Percentiles rank a stretch among this genome's conserved stretches.
These are phyloP conservation scores for Mycena epipterygia DNA, from an alignment of 768 basidiomycete species.

Conservation along the genomic window DNA sequence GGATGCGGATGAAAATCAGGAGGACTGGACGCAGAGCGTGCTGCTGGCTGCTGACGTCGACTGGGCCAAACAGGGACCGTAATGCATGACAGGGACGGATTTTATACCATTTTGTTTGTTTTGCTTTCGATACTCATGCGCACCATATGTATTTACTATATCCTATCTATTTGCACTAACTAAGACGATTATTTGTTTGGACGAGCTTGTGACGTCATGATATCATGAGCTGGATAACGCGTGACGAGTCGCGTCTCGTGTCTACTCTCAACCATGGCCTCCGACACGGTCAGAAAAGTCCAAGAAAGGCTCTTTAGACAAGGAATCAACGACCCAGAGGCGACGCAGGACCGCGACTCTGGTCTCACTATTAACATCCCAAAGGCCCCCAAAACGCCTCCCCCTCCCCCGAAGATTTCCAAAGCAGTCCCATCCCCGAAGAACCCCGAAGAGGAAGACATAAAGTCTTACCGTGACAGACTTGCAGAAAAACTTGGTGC, in stretches of 20 bases:
- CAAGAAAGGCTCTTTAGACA: constrained; percentile 81
- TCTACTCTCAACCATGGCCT: constrained; percentile 49
- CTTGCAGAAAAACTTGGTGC: constrained; percentile 74
- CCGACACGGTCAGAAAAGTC: constrained; percentile 68
- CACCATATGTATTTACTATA: constrained; percentile 26
- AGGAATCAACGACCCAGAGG: constrained; percentile 25
- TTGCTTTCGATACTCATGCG: constrained; percentile 18
- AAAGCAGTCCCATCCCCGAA: constrained; percentile 57
- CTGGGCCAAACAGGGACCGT: constrained; percentile 32
- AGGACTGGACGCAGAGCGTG: constrained; percentile 84
- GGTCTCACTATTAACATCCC: constrained; percentile 82
- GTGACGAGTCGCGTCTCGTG: constrained; percentile 20
- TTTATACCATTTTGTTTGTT: constrained; percentile 25
- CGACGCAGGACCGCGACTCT: constrained; percentile 34
- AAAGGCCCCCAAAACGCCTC: constrained; percentile 55
- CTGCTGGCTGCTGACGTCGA: constrained; percentile 75
- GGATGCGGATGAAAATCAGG: constrained; percentile 62
- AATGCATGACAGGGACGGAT: constrained; percentile 17
- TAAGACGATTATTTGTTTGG: not conserved
- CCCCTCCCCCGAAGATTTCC: constrained; percentile 61
- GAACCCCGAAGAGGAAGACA: constrained; percentile 39
- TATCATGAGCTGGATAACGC: not conserved
- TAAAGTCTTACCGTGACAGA: constrained; percentile 69
- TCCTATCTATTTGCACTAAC: constrained; percentile 13
- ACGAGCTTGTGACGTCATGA: not conserved